A percentile compares a stretch with the other conserved stretches of the same genome.
phyloP scores from a whole-genome alignment of 169 alveolate species.

The Cryptosporidium baileyi region DNA sequence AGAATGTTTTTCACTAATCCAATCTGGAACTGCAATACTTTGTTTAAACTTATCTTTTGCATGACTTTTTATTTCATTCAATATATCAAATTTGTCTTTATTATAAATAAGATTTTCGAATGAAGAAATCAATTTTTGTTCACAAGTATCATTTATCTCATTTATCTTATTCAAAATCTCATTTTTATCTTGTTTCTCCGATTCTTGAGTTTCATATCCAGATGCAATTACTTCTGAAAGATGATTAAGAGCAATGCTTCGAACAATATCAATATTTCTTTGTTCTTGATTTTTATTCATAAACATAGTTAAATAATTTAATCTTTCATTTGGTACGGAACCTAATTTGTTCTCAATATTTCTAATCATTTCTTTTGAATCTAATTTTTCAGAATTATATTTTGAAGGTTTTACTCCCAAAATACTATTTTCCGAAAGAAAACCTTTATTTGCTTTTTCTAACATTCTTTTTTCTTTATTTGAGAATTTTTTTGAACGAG shows the following conservation, averaged over 20 bases:
- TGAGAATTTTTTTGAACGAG: neutral
- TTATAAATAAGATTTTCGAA: conserved; percentile 18
- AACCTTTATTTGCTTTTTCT: conserved; percentile 33
- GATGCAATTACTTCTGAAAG: conserved; percentile 14
- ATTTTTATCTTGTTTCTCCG: neutral
- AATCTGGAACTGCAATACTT: conserved; percentile 46
- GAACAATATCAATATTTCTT: neutral
- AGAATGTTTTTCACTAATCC: conserved; percentile 22
- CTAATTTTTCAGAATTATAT: neutral
- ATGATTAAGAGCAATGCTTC: conserved; percentile 41
- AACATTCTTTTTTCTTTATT: neutral
- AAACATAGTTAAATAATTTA: neutral
- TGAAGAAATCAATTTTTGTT: conserved; percentile 1
- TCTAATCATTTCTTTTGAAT: neutral
- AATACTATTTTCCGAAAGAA: neutral
- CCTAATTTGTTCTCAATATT: conserved; percentile 9
- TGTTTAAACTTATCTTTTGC: conserved; percentile 11
- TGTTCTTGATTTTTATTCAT: conserved; percentile 29
- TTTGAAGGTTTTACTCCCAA: neutral
- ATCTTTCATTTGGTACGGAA: conserved; percentile 8
- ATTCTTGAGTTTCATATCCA: neutral
- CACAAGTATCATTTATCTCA: neutral
- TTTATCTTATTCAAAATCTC: conserved; percentile 5
- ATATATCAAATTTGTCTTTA: neutral
- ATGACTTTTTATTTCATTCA: conserved; percentile 14